Conservation (phyloP, 2,329 filamentous ascomycete species). For the Byssothecium circinans region DNA sequence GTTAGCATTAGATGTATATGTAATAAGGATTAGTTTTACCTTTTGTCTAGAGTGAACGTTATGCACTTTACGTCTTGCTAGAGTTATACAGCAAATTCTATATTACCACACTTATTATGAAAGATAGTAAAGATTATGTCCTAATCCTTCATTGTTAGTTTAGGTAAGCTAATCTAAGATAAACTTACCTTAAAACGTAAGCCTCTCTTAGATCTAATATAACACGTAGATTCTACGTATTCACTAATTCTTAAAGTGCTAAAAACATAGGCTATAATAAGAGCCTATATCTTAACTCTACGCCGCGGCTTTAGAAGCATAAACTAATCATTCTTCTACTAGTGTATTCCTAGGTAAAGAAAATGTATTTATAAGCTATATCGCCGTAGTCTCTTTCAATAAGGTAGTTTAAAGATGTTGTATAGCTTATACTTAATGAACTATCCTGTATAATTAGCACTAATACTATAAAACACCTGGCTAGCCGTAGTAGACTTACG, state of each 20-base stretch:
- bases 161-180: constrained; percentile 6
- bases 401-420: constrained; percentile 9
- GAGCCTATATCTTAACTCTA: constrained; percentile 12
- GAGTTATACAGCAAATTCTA: constrained; percentile 15
- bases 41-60: constrained; percentile 12
- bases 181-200: constrained; percentile 12
- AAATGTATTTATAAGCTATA: constrained; percentile 14
- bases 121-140: constrained; percentile 12
- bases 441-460: constrained; percentile 12
- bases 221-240: constrained; percentile 8
- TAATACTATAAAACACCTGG: constrained; percentile 13
- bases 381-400: constrained; percentile 10
- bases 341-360: constrained; percentile 13
- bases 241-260: constrained; percentile 9
- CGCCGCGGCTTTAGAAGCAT: constrained; percentile 11
- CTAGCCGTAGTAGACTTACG: constrained; percentile 11
- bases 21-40: constrained; percentile 10
- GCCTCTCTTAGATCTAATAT: constrained; percentile 8
- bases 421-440: constrained; percentile 14
- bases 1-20: constrained; percentile 7
- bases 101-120: constrained; percentile 10
- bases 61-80: constrained; percentile 11
- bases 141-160: constrained; percentile 12
- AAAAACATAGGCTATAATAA: constrained; percentile 7
- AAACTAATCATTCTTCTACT: constrained; percentile 11